These are phyloP conservation scores for Tricholomella constricta DNA, from an alignment of 768 basidiomycete species.

Conservation along the genomic window DNA sequence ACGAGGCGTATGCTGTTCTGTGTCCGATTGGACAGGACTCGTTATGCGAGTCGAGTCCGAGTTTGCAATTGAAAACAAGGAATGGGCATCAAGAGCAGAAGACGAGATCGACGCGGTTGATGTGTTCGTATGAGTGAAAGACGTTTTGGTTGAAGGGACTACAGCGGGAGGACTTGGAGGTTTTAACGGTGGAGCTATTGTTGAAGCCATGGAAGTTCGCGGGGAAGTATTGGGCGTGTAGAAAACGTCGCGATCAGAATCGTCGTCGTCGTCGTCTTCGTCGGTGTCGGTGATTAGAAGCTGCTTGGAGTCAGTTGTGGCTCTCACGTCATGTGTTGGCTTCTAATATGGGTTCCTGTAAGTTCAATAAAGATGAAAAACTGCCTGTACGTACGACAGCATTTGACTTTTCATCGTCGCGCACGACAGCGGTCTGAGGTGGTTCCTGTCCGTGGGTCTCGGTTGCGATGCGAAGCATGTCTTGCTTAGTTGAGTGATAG, in stretches of 20 bases:
- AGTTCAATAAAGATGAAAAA: not conserved
- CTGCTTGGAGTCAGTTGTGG: conserved; percentile 2
- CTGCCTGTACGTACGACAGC: conserved; percentile 11
- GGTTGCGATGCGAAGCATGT: conserved; percentile 53
- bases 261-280: conserved; percentile 28
- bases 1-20: conserved; percentile 23
- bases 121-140: conserved; percentile 22
- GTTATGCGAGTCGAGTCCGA: conserved; percentile 42
- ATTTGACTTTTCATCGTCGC: conserved; percentile 5
- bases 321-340: conserved; percentile 17
- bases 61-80: conserved; percentile 38
- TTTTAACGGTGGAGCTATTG: conserved; percentile 26
- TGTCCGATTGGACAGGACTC: conserved; percentile 33
- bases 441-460: conserved; percentile 22
- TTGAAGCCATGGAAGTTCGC: conserved; percentile 46
- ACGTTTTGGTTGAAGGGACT: conserved; percentile 24
- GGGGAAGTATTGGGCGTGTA: conserved; percentile 66
- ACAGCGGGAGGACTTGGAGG: conserved; percentile 27
- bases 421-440: conserved; percentile 12
- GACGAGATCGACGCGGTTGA: conserved; percentile 41
- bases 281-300: conserved; percentile 13
- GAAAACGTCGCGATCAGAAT: conserved; percentile 51
- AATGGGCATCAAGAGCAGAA: conserved; percentile 42
- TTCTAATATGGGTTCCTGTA: conserved; percentile 10
- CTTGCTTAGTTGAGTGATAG: conserved; percentile 53